Conservation (phyloP, 352 stramenopile species). For the Pilasporangium apinafurcum region DNA sequence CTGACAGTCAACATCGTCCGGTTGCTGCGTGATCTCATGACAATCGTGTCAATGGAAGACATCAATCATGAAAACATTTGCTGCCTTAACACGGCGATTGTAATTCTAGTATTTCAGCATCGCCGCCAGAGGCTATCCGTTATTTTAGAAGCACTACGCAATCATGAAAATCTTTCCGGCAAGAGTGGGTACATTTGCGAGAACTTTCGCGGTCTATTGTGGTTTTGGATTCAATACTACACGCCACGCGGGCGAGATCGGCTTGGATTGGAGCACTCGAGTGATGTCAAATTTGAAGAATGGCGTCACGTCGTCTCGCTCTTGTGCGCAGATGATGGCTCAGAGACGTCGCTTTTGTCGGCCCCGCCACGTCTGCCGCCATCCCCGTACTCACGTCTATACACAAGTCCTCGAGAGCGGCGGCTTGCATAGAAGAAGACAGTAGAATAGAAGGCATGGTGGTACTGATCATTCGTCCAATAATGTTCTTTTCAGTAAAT, state of each 20-base stretch:
- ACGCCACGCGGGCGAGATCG: conserved; percentile 89
- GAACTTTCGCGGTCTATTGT: conserved; percentile 92
- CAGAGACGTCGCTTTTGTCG: conserved; percentile 69
- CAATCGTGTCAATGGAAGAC: conserved; percentile 91
- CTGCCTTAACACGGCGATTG: conserved; percentile 95
- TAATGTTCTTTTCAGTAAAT: no score
- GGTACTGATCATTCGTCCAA: no score
- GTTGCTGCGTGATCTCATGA: conserved; percentile 93
- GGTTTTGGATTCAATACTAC: conserved; percentile 97
- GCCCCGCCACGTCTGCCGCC: conserved; percentile 39
- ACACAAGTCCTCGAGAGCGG: conserved; percentile 11
- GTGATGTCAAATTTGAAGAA: conserved; percentile 92
- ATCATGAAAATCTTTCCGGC: conserved; percentile 53
- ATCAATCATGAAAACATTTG: conserved; percentile 98
- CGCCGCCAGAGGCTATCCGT: conserved; percentile 73
- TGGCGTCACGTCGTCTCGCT: conserved; percentile 89
- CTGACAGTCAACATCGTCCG: conserved; percentile 82
- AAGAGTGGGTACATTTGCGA: conserved; percentile 66
- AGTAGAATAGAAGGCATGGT: no score
- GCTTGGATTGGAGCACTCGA: conserved; percentile 93
- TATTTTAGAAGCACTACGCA: conserved; percentile 62
- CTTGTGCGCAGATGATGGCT: conserved; percentile 91
- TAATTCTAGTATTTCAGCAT: conserved; percentile 93
- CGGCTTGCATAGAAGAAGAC: conserved; percentile 5
- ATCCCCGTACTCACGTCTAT: conserved; percentile 65